Conservation (phyloP, 1,284 basidiomycete genomes). For the Vanrija sp. region DNA sequence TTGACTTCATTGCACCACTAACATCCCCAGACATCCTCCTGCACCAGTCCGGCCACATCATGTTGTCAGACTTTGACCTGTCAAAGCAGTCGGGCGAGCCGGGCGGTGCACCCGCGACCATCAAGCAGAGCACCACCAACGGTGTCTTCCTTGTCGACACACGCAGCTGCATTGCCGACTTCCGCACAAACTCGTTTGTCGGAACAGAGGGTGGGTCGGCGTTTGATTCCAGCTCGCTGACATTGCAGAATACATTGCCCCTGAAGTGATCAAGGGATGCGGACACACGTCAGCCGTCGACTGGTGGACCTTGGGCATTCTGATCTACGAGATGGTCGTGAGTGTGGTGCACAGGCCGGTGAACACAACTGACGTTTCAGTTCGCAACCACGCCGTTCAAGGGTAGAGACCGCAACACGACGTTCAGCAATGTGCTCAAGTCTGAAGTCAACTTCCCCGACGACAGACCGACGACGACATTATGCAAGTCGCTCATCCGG, state of each 20-base stretch:
- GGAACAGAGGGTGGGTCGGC: slow-evolving; percentile 75
- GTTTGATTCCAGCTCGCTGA: not conserved
- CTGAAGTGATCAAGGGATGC: slow-evolving; percentile 95
- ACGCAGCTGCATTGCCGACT: slow-evolving; percentile 92
- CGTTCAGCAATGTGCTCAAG: slow-evolving; percentile 91
- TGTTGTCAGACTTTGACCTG: slow-evolving; percentile 98
- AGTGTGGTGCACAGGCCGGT: slow-evolving; percentile 49
- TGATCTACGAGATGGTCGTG: slow-evolving; percentile 99
- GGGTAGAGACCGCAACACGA: slow-evolving; percentile 87
- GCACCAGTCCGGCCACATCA: slow-evolving; percentile 97
- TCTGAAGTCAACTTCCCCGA: slow-evolving; percentile 86
- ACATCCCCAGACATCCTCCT: slow-evolving; percentile 78
- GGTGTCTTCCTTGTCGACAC: slow-evolving; percentile 85
- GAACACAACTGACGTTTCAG: slow-evolving; percentile 50
- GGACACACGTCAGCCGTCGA: slow-evolving; percentile 98
- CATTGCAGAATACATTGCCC: slow-evolving; percentile 87
- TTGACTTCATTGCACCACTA: not conserved
- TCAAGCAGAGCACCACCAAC: slow-evolving; percentile 81
- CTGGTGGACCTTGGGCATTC: slow-evolving; percentile 98
- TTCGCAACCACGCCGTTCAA: slow-evolving; percentile 99
- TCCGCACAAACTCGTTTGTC: slow-evolving; percentile 97
- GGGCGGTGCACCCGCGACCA: slow-evolving; percentile 81
- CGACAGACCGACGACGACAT: slow-evolving; percentile 72
- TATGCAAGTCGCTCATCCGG: slow-evolving; percentile 80
- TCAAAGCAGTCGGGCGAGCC: slow-evolving; percentile 89